Conservation (phyloP, 371 early-diverging fungal genomes). For the Mucor circinelloides region DNA sequence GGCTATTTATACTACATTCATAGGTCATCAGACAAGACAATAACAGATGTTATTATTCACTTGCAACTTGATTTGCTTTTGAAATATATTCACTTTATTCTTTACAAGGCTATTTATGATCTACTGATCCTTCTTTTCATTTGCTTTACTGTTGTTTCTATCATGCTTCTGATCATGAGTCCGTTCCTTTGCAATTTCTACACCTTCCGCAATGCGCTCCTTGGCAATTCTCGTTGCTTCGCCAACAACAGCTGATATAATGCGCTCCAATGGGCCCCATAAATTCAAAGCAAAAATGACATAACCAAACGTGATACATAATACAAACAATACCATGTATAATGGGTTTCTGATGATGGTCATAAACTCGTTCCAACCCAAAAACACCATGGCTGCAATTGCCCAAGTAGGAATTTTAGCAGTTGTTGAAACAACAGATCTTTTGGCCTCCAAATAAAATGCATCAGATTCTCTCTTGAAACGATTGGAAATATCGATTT, state of each 20-base stretch:
- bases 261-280: conserved; percentile 66
- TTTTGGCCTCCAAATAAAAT: conserved; percentile 93
- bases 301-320: conserved; percentile 53
- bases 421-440: conserved; percentile 84
- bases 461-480: conserved; percentile 91
- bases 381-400: conserved; percentile 68
- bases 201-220: conserved; percentile 8
- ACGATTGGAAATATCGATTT: conserved; percentile 76
- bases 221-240: conserved; percentile 49
- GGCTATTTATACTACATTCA: too few species aligned
- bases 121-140: background rate
- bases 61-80: too few species aligned
- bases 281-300: conserved; percentile 68
- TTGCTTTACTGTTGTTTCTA: background rate
- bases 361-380: conserved; percentile 96
- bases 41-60: too few species aligned
- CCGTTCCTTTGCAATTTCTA: conserved; percentile 3
- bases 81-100: too few species aligned
- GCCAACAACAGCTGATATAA: conserved; percentile 40
- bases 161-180: background rate
- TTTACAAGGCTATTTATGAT: background rate
- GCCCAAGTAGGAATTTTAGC: conserved; percentile 91
- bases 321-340: conserved; percentile 65
- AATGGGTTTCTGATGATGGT: conserved; percentile 81
- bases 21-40: too few species aligned